Evolutionary conservation across 768 basidiomycete species (phyloP), one percentile per base, ranked within the genome.

Genomic region (Podaxis sp.): DNA sequence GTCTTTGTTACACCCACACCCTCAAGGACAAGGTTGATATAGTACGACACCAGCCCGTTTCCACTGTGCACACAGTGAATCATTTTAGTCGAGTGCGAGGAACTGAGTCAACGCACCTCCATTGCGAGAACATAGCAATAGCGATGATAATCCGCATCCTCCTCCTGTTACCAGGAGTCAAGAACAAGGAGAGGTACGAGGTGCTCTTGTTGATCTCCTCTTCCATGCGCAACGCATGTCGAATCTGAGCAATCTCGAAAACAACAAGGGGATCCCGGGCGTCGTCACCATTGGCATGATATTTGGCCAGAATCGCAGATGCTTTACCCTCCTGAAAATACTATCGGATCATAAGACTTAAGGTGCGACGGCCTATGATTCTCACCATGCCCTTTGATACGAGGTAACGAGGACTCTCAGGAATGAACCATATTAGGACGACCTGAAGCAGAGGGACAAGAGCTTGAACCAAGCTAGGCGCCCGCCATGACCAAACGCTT

Each of bases 11-110:
- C 82, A 0, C 88, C 89, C 17, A 92, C 82, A 44, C 85, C 82
- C 49, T 85, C 81, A 48, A 92, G 73, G 2, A 91, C 82, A 15
- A 87, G 74, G 65, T 87, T 84, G 66, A 92, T 88, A 69, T 92
- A 92, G 72, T 88, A 90, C 1, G 87, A 87, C 1, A 90, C 84
- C 36, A 90, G 74, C 15, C 88, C 89, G 58, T 89, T 89, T 1
- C 87, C 87, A 56, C 86, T 86, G 60, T 9, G 54, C 38, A 30
- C 12, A 38, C 30, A 46, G 38, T 17, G 28, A 11, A 1, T 52
- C 36, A 65, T 51, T 63, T 63, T 52, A 42, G 39, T 39, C 12
- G 26, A 30, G 33, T 24, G 28, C 59, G 22, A 60, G 26, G 11
- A 57, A n/a, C 28, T 26, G 48, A 33, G 30, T 44, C 26, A 61